Conservation (phyloP, 768 basidiomycete species). For the Calvatia gigantea region DNA sequence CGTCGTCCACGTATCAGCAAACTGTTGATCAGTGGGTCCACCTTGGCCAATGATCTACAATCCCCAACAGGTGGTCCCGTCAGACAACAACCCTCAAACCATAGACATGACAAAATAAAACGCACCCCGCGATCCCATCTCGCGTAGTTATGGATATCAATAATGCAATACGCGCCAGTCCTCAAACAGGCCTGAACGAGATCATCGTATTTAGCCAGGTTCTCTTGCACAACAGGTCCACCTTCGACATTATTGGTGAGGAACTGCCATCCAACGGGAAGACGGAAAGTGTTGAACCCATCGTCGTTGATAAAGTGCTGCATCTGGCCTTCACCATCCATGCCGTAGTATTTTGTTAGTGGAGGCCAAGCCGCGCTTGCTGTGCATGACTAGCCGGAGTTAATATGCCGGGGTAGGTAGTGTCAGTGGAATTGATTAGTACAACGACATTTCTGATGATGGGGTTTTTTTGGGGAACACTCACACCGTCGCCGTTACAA, state of each 20-base stretch:
- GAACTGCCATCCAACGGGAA: slow-evolving; percentile 61
- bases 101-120: not conserved
- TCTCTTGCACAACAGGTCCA: slow-evolving; percentile 37
- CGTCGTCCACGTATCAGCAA: slow-evolving; percentile 49
- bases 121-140: slow-evolving; percentile 45
- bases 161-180: slow-evolving; percentile 49
- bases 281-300: slow-evolving; percentile 54
- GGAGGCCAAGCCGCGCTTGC: slow-evolving; percentile 39
- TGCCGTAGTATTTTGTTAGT: slow-evolving; percentile 38
- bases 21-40: slow-evolving; percentile 50
- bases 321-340: slow-evolving; percentile 56
- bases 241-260: slow-evolving; percentile 34
- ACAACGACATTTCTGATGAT: no score
- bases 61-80: not conserved
- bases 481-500: slow-evolving; percentile 42
- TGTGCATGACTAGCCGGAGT: slow-evolving; percentile 31
- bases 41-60: slow-evolving; percentile 57
- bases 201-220: slow-evolving; percentile 47
- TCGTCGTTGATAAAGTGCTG: slow-evolving; percentile 54
- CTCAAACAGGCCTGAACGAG: slow-evolving; percentile 47
- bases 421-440: no score
- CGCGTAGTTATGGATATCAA: slow-evolving; percentile 63
- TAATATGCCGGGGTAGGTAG: not conserved
- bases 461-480: no score
- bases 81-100: not conserved